phyloP scores from a whole-genome alignment of 2,329 filamentous ascomycete genomes.

The Orbilia blumenaviensis region DNA sequence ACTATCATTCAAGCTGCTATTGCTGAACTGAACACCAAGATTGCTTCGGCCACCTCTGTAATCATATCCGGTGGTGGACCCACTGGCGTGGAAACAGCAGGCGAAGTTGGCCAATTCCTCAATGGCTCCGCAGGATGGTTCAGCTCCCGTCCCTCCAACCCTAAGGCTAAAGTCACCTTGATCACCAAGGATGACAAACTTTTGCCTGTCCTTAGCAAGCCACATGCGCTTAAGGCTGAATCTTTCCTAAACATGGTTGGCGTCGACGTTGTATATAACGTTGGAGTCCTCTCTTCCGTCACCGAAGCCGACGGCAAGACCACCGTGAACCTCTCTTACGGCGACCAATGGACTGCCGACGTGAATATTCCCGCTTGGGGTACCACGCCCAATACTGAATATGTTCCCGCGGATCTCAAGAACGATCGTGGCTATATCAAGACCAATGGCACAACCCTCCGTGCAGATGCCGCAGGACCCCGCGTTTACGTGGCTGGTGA shows the following conservation, averaged over 20 bases:
- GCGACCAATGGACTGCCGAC: slow-evolving; percentile 62
- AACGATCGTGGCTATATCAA: slow-evolving; percentile 61
- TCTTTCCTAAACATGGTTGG: slow-evolving; percentile 63
- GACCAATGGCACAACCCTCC: slow-evolving; percentile 61
- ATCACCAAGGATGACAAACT: slow-evolving; percentile 62
- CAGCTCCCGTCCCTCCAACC: slow-evolving; percentile 55
- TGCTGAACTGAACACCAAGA: slow-evolving; percentile 61
- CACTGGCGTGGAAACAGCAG: slow-evolving; percentile 64
- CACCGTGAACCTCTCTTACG: slow-evolving; percentile 62
- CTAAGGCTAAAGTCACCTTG: slow-evolving; percentile 61
- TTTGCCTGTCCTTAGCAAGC: slow-evolving; percentile 62
- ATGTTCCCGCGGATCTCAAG: slow-evolving; percentile 60
- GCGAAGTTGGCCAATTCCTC: slow-evolving; percentile 66
- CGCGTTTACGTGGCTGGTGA: slow-evolving; percentile 66
- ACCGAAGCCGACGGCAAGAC: slow-evolving; percentile 57
- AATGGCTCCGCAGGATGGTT: slow-evolving; percentile 64
- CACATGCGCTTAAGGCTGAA: slow-evolving; percentile 63
- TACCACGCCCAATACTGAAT: slow-evolving; percentile 62
- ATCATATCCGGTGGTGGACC: slow-evolving; percentile 64
- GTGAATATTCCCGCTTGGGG: slow-evolving; percentile 66
- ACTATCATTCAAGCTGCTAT: slow-evolving; percentile 60
- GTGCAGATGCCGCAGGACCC: slow-evolving; percentile 60
- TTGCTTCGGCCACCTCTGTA: slow-evolving; percentile 62
- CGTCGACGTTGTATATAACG: slow-evolving; percentile 64
- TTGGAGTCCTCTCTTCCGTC: slow-evolving; percentile 59